Evolutionary conservation across 371 early-diverging fungal genomes (phyloP).

Genomic region (Lichtheimia ramosa): DNA sequence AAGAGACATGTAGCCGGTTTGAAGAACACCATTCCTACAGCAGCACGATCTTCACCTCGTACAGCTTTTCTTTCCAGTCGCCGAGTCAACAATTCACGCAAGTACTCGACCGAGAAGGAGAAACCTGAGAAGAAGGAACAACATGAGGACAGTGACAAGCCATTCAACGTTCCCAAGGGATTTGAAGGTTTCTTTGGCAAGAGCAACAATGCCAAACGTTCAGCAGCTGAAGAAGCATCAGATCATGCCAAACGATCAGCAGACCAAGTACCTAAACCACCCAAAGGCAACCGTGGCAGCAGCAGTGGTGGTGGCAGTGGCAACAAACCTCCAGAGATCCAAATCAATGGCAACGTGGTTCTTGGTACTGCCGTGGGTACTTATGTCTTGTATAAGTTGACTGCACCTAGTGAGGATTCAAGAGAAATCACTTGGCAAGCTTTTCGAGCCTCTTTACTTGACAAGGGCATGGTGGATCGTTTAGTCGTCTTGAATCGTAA

Average conservation of each 20-base stretch:
- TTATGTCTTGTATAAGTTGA: slow-evolving; percentile 56
- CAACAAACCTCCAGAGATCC: slow-evolving; percentile 28
- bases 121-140: slow-evolving; percentile 24
- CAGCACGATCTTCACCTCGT: not conserved
- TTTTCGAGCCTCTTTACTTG: slow-evolving; percentile 83
- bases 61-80: slow-evolving; percentile 1
- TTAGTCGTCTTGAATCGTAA: slow-evolving; percentile 86
- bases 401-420: slow-evolving; percentile 46
- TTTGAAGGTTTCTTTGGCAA: slow-evolving; percentile 48
- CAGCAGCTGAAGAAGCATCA: slow-evolving; percentile 8
- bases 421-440: slow-evolving; percentile 91
- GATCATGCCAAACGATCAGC: slow-evolving; percentile 14
- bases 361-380: slow-evolving; percentile 53
- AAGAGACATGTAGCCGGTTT: slow-evolving; percentile 5
- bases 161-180: slow-evolving; percentile 32
- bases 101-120: slow-evolving; percentile 10
- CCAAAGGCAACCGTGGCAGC: slow-evolving; percentile 2
- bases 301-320: slow-evolving; percentile 6
- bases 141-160: slow-evolving; percentile 20
- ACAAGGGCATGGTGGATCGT: slow-evolving; percentile 90
- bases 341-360: slow-evolving; percentile 46
- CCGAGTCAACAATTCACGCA: not conserved
- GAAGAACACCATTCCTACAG: not conserved
- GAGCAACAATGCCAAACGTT: slow-evolving; percentile 6
- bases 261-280: slow-evolving; percentile 12